These are phyloP conservation scores for Termitomyces sp. DNA, from an alignment of 768 basidiomycete genomes.

Conservation along the genomic window DNA sequence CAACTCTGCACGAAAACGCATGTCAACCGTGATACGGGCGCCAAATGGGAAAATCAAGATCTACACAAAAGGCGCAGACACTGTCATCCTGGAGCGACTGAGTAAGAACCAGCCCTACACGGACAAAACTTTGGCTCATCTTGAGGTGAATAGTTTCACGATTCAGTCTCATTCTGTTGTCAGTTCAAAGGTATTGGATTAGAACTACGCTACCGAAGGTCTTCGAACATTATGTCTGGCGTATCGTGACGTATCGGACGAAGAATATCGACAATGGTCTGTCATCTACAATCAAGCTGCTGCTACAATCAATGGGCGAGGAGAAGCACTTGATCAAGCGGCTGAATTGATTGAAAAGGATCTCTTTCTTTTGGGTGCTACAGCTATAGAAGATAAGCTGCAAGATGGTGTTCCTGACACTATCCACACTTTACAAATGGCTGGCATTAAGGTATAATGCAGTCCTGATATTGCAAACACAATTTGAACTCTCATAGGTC, in stretches of 20 bases:
- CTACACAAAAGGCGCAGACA: slow-evolving; percentile 97
- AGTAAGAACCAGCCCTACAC: slow-evolving; percentile 79
- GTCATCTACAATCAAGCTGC: slow-evolving; percentile 89
- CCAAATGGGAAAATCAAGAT: slow-evolving; percentile 92
- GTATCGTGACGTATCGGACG: slow-evolving; percentile 86
- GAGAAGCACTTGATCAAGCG: slow-evolving; percentile 90
- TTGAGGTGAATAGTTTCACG: slow-evolving; percentile 64
- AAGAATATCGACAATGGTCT: slow-evolving; percentile 90
- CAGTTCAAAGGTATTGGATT: slow-evolving; percentile 6
- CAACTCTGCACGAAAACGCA: slow-evolving; percentile 95
- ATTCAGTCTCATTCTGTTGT: slow-evolving; percentile 3
- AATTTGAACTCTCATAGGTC: slow-evolving; percentile 45
- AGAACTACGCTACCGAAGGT: slow-evolving; percentile 98
- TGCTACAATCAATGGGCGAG: slow-evolving; percentile 91
- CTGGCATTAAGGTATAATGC: slow-evolving; percentile 81
- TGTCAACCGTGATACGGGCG: slow-evolving; percentile 90
- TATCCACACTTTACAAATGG: slow-evolving; percentile 96
- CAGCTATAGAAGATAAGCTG: slow-evolving; percentile 97
- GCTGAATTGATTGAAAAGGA: slow-evolving; percentile 97
- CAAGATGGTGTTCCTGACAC: slow-evolving; percentile 99
- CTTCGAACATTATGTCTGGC: slow-evolving; percentile 96
- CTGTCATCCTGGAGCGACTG: slow-evolving; percentile 93
- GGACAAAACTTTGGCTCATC: slow-evolving; percentile 83
- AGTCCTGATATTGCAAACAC: not conserved
- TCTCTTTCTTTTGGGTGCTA: slow-evolving; percentile 89